Base-by-base conservation (phyloP, 441 rosid species). In the Omphalea diandra region DNA sequence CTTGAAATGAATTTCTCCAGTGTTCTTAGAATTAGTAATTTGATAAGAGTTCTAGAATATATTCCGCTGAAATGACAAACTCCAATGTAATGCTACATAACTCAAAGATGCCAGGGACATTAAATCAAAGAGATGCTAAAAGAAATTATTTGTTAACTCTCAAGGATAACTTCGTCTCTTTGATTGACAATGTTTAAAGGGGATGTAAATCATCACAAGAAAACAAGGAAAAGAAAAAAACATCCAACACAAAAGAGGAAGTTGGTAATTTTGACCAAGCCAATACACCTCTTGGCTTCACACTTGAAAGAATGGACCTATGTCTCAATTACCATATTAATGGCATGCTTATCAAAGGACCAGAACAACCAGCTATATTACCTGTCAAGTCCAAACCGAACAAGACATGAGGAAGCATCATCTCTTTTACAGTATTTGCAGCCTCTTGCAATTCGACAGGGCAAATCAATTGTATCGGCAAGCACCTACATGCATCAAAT, bases 361-460 rank as follows among this genome's bases (percentile, higher is more conserved):
- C 24, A 43, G 24, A 2, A 17, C 58, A 66, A 58, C 32, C 18
- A 32, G 70, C 59, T 61, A 81, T 38, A 65, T n/a, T 79, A 93
- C 98, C 93, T 90, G 81, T 93, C 97, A 80, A 86, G 84, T 71
- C 94, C 96, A 83, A 90, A 92, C 64, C 92, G 90, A 77, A 95
- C 95, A 80, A 95, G 97, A 82, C 99, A 92, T 22, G 99, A 95
- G 46, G 99, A 82, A 73, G 95, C 97, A 84, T 95, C 90, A 70
- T 85, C 87, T 75, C 92, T 79, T 74, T 78, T 86, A 77, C 99
- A 95, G 77, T 92, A 89, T 82, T 82, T 95, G 86, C 99, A 95
- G 49, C 99, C 99, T 76, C 87, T 95, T 44, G 93, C 97, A 80
- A 95, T 89, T 67, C 98, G 98, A 85, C 99, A 92, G 8, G 98